Evolutionary conservation across 306 rosid genomes (phyloP).

Genomic region (Abrus precatorius): DNA sequence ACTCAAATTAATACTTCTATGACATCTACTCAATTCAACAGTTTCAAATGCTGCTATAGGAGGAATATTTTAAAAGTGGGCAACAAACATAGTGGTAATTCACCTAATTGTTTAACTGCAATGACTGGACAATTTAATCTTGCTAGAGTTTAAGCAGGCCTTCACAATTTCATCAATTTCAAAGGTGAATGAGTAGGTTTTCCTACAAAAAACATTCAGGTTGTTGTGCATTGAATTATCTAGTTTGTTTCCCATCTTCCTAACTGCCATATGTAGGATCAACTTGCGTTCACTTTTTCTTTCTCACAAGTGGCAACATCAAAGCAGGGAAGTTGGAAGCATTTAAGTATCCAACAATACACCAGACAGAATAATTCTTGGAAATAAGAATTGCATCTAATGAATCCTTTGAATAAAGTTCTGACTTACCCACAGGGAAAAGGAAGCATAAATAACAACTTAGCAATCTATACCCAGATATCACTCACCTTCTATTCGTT

Average conservation of each 20-base stretch:
- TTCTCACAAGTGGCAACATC: background rate
- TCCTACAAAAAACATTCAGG: background rate
- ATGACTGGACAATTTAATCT: too few relatives aligned
- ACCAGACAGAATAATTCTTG: constrained; percentile 6
- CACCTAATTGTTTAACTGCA: too few relatives aligned
- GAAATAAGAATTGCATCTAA: background rate
- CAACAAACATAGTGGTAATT: too few relatives aligned
- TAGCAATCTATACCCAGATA: too few relatives aligned
- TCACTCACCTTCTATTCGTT: constrained; percentile 73
- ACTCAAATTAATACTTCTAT: too few relatives aligned
- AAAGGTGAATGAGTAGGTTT: background rate
- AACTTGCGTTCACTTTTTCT: background rate
- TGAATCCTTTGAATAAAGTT: too few relatives aligned
- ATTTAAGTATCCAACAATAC: background rate
- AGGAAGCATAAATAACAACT: too few relatives aligned
- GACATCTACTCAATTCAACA: too few relatives aligned
- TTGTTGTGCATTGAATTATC: background rate
- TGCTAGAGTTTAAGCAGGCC: background rate
- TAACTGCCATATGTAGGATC: background rate
- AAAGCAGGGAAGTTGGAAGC: constrained; percentile 22
- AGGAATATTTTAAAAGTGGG: too few relatives aligned
- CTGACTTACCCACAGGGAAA: too few relatives aligned
- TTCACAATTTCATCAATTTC: background rate
- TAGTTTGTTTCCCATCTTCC: background rate
- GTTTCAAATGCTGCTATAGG: too few relatives aligned